Percentiles rank a stretch among this genome's conserved stretches.
phyloP scores from a whole-genome alignment of 768 basidiomycete genomes.

The Russula earlei region DNA sequence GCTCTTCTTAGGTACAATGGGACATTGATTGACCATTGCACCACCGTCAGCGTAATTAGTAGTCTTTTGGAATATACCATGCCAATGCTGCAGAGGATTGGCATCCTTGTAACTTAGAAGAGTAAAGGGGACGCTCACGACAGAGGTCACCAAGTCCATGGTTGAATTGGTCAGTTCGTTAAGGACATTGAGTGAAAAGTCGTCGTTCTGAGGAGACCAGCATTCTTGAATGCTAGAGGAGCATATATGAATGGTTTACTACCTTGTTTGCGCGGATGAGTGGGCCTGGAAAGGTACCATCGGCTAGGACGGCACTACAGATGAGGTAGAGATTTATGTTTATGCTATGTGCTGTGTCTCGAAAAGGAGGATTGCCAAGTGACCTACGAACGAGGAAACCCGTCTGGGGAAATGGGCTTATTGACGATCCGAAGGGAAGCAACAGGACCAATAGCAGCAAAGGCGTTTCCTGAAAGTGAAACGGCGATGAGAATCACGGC shows the following conservation, averaged over 20 bases:
- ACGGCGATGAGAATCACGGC: neutral
- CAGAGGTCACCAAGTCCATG: slow-evolving; percentile 40
- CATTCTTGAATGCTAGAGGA: slow-evolving; percentile 19
- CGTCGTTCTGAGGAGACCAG: slow-evolving; percentile 26
- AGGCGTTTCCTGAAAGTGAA: neutral
- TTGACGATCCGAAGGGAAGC: slow-evolving; percentile 20
- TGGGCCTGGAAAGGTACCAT: slow-evolving; percentile 39
- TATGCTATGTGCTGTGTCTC: no score
- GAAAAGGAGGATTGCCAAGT: neutral
- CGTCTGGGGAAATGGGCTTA: slow-evolving; percentile 19
- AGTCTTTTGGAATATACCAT: slow-evolving; percentile 36
- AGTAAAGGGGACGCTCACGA: slow-evolving; percentile 27
- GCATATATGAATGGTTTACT: neutral
- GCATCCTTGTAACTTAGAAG: neutral
- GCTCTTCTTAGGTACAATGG: slow-evolving; percentile 32
- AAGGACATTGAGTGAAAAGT: slow-evolving; percentile 35
- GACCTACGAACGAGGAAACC: slow-evolving; percentile 17
- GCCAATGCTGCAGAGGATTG: slow-evolving; percentile 39
- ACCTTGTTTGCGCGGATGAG: slow-evolving; percentile 33
- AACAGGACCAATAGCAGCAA: slow-evolving; percentile 16
- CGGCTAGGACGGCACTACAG: slow-evolving; percentile 33
- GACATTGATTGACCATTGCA: slow-evolving; percentile 35
- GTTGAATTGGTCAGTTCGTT: slow-evolving; percentile 35
- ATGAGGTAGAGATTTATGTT: neutral
- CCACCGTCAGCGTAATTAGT: slow-evolving; percentile 39